Evolutionary conservation across 2,329 filamentous ascomycete genomes (phyloP), one percentile per base, ranked within the genome.

Genomic region (Hymenoscyphus linearis): DNA sequence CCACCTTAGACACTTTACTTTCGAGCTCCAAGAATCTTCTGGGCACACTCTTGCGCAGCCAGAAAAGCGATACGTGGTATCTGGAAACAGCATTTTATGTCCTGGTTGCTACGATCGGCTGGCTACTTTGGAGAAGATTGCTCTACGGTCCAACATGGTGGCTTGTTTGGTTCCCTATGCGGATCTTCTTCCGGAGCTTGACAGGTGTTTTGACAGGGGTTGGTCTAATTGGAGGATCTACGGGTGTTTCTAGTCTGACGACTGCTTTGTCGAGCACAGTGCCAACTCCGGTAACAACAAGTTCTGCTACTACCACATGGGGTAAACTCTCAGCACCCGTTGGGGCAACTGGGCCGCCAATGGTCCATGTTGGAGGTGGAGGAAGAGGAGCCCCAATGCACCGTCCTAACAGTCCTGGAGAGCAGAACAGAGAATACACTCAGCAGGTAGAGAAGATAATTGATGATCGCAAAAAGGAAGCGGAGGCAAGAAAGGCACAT

Each of bases 31-130:
- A 85, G 66, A 87, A 86, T 60, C 79, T 99, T 18, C 83, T 97
- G 7, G 85, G 85, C 6, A 91, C 90, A 18, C 79, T 99, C 53
- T 78, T 98, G 54, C 85, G 85, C 64, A 95, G 90, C 65, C 91
- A 96, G 73, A 99, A 99, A 80, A 95, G 89, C 66, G 95, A 99
- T 73, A 97, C 93, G 2, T 99, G 95, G 95, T 99, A 99, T 73
- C 83, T 99, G 36, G 89, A 95, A 76, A 96, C 90, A 40, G 86
- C 93, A 2, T 86, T 98, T 67, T 96, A 93, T 73, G 81, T 97
- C 68, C 82, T 98, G 16, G 71, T 89, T 25, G 83, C 78, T 5
- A 97, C 92, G 1, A 85, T 93, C 50, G 80, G 79, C 34, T 99
- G 95, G 95, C 81, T 99, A 7, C 72, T 96, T 6, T 97, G 96